A percentile compares a stretch with the other conserved stretches of the same genome.
phyloP scores from a whole-genome alignment of 2,329 filamentous ascomycete genomes.

The Penicillium sclerotiorum region DNA sequence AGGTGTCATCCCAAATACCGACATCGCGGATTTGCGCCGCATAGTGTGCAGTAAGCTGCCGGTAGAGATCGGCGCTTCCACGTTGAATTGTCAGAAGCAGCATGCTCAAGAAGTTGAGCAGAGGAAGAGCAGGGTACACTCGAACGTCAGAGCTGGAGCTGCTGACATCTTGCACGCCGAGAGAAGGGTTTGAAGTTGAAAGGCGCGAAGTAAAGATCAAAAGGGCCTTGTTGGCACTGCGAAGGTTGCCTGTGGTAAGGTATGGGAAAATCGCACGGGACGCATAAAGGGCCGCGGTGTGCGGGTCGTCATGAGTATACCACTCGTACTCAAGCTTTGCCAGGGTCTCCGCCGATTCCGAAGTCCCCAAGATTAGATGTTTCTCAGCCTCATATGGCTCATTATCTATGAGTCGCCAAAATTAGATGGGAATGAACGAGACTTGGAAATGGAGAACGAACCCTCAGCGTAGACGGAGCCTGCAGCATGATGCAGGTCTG shows the following conservation, averaged over 20 bases:
- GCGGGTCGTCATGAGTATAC: conserved; percentile 87
- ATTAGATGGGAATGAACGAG: conserved; percentile 14
- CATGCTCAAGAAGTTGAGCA: conserved; percentile 90
- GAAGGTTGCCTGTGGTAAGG: conserved; percentile 84
- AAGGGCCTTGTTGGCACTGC: conserved; percentile 81
- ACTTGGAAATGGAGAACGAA: conserved; percentile 31
- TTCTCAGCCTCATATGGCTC: conserved; percentile 91
- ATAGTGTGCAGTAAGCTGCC: conserved; percentile 81
- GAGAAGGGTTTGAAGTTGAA: conserved; percentile 56
- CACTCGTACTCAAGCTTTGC: conserved; percentile 86
- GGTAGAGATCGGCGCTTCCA: conserved; percentile 75
- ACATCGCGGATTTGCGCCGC: conserved; percentile 74
- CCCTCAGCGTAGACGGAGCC: conserved; percentile 85
- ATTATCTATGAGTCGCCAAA: conserved; percentile 61
- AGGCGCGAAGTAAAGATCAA: conserved; percentile 73
- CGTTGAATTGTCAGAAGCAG: conserved; percentile 82
- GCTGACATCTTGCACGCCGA: conserved; percentile 81
- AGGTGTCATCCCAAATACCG: conserved; percentile 75
- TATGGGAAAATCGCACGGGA: conserved; percentile 88
- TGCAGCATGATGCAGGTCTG: conserved; percentile 89
- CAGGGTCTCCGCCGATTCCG: conserved; percentile 80
- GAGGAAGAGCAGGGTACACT: conserved; percentile 86
- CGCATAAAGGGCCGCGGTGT: conserved; percentile 83
- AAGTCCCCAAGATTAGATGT: conserved; percentile 85
- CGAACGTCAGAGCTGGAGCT: conserved; percentile 72